phyloP scores from a whole-genome alignment of 1,284 basidiomycete genomes.

The Sparassis latifolia region DNA sequence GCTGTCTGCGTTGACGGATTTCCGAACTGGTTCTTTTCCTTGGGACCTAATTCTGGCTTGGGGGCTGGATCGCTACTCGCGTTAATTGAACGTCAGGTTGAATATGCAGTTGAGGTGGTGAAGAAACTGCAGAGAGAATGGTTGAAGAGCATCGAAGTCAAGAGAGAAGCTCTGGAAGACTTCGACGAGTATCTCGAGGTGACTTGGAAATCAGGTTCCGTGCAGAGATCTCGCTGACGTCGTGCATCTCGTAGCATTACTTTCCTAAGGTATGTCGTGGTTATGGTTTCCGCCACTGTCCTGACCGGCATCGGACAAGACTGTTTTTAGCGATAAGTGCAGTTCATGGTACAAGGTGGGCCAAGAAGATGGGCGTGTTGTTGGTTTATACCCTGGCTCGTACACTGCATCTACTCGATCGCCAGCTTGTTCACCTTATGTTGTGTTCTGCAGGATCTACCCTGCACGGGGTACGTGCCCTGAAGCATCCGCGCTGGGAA shows the following conservation, averaged over 20 bases:
- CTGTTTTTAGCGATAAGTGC: slow-evolving; percentile 53
- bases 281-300: neutral
- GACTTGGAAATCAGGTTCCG: neutral
- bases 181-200: slow-evolving; percentile 50
- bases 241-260: slow-evolving; percentile 25
- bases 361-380: slow-evolving; percentile 49
- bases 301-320: slow-evolving; percentile 26
- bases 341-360: slow-evolving; percentile 64
- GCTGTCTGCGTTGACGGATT: slow-evolving; percentile 50
- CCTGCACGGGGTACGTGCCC: slow-evolving; percentile 42
- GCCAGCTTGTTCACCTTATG: neutral
- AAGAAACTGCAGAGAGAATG: slow-evolving; percentile 54
- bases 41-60: slow-evolving; percentile 50
- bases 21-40: slow-evolving; percentile 52
- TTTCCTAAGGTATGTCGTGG: slow-evolving; percentile 36
- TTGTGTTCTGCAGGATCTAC: slow-evolving; percentile 38
- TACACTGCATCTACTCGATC: neutral
- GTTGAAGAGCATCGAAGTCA: slow-evolving; percentile 53
- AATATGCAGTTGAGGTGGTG: slow-evolving; percentile 46
- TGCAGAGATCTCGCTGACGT: neutral
- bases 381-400: slow-evolving; percentile 54
- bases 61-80: slow-evolving; percentile 48
- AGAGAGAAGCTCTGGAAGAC: slow-evolving; percentile 50
- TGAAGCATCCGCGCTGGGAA: slow-evolving; percentile 58
- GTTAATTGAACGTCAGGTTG: slow-evolving; percentile 47